These are phyloP conservation scores for Fusarium sp. DNA, from an alignment of 2,329 filamentous ascomycete species.

Conservation along the genomic window DNA sequence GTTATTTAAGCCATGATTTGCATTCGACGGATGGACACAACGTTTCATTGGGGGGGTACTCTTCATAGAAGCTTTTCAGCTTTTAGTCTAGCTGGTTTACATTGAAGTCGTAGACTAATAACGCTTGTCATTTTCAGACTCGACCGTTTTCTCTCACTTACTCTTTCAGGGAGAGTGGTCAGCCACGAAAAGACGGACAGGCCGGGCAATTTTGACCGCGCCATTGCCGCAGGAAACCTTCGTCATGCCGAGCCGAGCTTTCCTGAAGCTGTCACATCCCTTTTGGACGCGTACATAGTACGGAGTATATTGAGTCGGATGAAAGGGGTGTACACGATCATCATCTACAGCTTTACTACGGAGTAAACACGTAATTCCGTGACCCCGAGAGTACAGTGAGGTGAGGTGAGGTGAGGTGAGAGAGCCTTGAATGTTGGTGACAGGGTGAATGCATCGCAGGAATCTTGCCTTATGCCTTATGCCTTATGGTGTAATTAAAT, in stretches of 20 bases:
- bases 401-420: too few relatives aligned
- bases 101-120: slow-evolving; percentile 7
- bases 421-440: not conserved
- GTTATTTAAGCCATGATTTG: slow-evolving; percentile 28
- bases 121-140: slow-evolving; percentile 20
- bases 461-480: not conserved
- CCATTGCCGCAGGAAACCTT: slow-evolving; percentile 33
- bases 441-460: not conserved
- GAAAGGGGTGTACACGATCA: slow-evolving; percentile 29
- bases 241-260: slow-evolving; percentile 43
- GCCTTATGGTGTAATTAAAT: not conserved
- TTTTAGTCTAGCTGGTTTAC: slow-evolving; percentile 3
- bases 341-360: slow-evolving; percentile 1
- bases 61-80: not conserved
- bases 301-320: not conserved
- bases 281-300: slow-evolving; percentile 23
- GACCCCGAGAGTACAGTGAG: not conserved
- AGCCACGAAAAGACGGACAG: not conserved
- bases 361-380: slow-evolving; percentile 1
- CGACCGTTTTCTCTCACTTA: not conserved
- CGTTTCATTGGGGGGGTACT: not conserved
- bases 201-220: slow-evolving; percentile 19
- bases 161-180: not conserved
- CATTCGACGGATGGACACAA: not conserved
- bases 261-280: slow-evolving; percentile 28